These are phyloP conservation scores for Thielaviopsis populi DNA, from an alignment of 2,329 filamentous ascomycete species.

Conservation along the genomic window DNA sequence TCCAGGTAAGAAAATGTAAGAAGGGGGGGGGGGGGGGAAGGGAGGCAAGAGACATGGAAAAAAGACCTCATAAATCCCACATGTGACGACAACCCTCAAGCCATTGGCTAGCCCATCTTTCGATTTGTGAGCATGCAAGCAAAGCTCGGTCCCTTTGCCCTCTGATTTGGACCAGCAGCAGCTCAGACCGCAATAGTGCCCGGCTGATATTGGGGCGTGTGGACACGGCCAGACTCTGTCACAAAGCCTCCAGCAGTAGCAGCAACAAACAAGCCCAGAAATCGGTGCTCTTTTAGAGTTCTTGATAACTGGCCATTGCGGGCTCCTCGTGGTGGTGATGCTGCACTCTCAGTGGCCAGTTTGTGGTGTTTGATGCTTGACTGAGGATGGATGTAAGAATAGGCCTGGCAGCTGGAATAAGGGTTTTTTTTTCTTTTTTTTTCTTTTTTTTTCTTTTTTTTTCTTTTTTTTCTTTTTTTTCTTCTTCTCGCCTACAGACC, in stretches of 20 bases:
- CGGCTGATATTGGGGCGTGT: background rate
- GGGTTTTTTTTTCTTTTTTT: background rate
- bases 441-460: background rate
- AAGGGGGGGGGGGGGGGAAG: background rate
- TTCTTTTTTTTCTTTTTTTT: too few species aligned
- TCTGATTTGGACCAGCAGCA: background rate
- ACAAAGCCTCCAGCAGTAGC: too few species aligned
- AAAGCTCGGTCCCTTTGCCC: constrained; percentile 2
- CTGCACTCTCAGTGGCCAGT: constrained; percentile 1
- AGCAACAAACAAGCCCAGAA: background rate
- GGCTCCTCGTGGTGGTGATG: constrained; percentile 1
- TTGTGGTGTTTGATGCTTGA: background rate
- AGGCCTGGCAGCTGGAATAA: background rate
- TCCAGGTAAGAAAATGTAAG: background rate
- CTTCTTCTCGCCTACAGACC: background rate
- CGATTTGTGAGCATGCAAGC: background rate
- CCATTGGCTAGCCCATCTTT: constrained; percentile 7
- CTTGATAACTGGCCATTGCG: background rate
- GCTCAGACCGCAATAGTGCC: background rate
- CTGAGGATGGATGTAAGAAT: background rate
- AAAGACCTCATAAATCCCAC: constrained; percentile 2
- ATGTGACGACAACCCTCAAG: background rate
- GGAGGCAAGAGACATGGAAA: background rate
- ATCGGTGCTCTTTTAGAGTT: background rate
- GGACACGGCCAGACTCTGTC: background rate